phyloP scores from a whole-genome alignment of 805 yeast genomes.

The Wickerhamiella bombiphila region DNA sequence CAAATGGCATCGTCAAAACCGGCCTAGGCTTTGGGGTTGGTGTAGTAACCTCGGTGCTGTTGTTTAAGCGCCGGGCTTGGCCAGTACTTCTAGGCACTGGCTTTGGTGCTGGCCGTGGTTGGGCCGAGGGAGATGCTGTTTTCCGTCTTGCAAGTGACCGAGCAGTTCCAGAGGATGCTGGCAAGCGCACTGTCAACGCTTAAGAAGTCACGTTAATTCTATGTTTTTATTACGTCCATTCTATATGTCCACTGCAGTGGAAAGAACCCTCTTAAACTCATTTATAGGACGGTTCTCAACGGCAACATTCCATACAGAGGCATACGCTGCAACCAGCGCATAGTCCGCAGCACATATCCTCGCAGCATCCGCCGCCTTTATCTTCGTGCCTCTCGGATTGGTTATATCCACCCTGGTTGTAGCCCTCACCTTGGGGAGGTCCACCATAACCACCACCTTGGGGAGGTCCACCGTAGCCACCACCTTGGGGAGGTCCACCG shows the following conservation, averaged over 20 bases:
- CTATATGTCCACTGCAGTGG: too few relatives aligned
- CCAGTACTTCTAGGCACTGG: constrained; percentile 98
- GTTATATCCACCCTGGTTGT: constrained; percentile 1
- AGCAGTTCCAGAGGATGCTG: constrained; percentile 6
- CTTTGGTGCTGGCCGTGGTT: constrained; percentile 95
- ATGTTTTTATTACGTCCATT: too few relatives aligned
- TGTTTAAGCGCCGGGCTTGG: constrained; percentile 88
- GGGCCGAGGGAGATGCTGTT: constrained; percentile 95
- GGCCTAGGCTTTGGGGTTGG: constrained; percentile 96
- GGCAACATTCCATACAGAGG: constrained; percentile 21
- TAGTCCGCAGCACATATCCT: constrained; percentile 23
- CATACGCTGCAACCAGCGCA: constrained; percentile 25
- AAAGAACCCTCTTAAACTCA: too few relatives aligned
- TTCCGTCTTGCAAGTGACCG: constrained; percentile 36
- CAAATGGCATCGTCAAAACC: constrained; percentile 87
- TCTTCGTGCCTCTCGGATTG: constrained; percentile 1
- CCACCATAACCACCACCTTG: too few relatives aligned
- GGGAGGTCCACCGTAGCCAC: too few relatives aligned
- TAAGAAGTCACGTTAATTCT: too few relatives aligned
- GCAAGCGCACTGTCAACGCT: too few relatives aligned
- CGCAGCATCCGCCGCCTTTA: constrained; percentile 11
- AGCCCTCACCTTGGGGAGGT: too few relatives aligned
- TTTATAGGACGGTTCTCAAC: constrained; percentile 3
- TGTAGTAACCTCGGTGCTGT: constrained; percentile 74
- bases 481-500: too few relatives aligned